Evolutionary conservation across 2,329 filamentous ascomycete genomes (phyloP).

Genomic region (Aspergillus sp.): DNA sequence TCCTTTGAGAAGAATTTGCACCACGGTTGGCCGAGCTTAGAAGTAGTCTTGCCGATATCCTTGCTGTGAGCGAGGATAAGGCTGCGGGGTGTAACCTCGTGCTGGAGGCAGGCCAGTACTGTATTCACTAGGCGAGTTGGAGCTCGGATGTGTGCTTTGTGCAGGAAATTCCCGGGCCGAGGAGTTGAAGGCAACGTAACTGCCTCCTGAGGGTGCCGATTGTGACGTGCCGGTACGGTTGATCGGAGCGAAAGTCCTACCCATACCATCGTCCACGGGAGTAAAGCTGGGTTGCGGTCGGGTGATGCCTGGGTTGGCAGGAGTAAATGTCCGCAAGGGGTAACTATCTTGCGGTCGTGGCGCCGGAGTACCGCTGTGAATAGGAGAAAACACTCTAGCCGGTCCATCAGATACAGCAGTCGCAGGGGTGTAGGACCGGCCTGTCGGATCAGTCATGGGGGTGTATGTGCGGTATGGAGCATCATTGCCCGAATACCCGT

Average conservation of each 20-base stretch:
- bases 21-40: constrained; percentile 2
- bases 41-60: constrained; percentile 8
- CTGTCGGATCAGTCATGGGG: constrained; percentile 19
- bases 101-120: constrained; percentile 17
- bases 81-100: constrained; percentile 20
- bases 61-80: constrained; percentile 10
- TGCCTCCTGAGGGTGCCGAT: constrained; percentile 7
- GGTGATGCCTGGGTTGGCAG: constrained; percentile 8
- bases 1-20: not conserved
- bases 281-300: constrained; percentile 13
- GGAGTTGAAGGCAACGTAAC: constrained; percentile 23
- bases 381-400: constrained; percentile 8
- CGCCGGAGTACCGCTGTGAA: constrained; percentile 7
- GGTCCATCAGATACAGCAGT: constrained; percentile 6
- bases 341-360: constrained; percentile 13
- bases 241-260: constrained; percentile 16
- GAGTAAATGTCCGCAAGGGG: constrained; percentile 15
- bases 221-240: constrained; percentile 5
- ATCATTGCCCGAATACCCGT: constrained; percentile 1
- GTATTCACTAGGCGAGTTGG: constrained; percentile 15
- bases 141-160: constrained; percentile 1
- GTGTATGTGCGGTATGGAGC: constrained; percentile 19
- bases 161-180: constrained; percentile 6
- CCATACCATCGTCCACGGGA: constrained; percentile 15
- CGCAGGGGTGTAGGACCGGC: constrained; percentile 18